Conservation (phyloP, 2,329 filamentous ascomycete species). For the Epicoccum sorghinum region DNA sequence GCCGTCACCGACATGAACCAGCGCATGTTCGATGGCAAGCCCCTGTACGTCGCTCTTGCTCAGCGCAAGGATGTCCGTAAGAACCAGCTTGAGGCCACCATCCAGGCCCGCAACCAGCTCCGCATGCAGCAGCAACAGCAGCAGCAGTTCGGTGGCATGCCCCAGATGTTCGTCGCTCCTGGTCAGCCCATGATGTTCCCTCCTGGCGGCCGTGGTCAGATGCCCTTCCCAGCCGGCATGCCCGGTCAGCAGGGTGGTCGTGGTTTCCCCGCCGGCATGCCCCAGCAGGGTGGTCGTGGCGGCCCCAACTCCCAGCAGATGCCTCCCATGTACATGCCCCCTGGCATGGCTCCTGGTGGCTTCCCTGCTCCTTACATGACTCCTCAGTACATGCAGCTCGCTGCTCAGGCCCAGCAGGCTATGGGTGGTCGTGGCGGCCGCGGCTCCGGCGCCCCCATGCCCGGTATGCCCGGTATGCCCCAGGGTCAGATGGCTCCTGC, state of each 20-base stretch:
- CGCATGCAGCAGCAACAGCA: conserved; percentile 95
- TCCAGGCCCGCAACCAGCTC: conserved; percentile 98
- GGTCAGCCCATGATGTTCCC: conserved; percentile 72
- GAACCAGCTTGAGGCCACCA: conserved; percentile 97
- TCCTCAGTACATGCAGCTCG: conserved; percentile 79
- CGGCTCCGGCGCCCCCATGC: conserved; percentile 67
- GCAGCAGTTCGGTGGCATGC: conserved; percentile 58
- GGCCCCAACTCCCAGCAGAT: conserved; percentile 78
- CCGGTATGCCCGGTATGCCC: conserved; percentile 70
- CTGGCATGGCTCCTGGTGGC: conserved; percentile 64
- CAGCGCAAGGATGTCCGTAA: conserved; percentile 99
- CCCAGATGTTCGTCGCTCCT: conserved; percentile 89
- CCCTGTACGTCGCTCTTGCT: conserved; percentile 94
- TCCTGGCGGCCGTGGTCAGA: conserved; percentile 63
- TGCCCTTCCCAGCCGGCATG: conserved; percentile 65
- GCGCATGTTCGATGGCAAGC: conserved; percentile 97
- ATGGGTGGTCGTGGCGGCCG: conserved; percentile 60
- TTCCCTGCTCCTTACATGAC: conserved; percentile 80
- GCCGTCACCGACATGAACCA: conserved; percentile 99
- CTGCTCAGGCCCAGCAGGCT: conserved; percentile 70
- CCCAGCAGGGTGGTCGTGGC: conserved; percentile 85
- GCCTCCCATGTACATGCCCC: conserved; percentile 82
- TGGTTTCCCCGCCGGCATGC: conserved; percentile 82
- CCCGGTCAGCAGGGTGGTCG: conserved; percentile 80
- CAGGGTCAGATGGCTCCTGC: conserved; percentile 68